A percentile compares a stretch with the other conserved stretches of the same genome.
Conservation (phyloP, 331 rosid genomes). For the Spiraea crenata region DNA sequence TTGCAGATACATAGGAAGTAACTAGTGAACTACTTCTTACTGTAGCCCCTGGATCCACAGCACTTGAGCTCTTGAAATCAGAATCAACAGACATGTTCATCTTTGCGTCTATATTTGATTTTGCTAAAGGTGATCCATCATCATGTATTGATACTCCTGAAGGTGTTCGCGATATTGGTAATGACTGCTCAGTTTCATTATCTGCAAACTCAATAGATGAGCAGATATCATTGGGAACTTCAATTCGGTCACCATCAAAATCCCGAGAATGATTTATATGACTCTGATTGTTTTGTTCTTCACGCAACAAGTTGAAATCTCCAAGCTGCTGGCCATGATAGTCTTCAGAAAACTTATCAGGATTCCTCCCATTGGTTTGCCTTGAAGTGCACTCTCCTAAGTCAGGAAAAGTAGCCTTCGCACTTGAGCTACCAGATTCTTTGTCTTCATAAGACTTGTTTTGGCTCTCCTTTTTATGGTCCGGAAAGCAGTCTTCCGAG, state of each 20-base stretch:
- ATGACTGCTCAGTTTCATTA: conserved; percentile 32
- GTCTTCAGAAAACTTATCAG: conserved; percentile 16
- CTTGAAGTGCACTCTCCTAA: conserved; percentile 14
- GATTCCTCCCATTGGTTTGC: conserved; percentile 2
- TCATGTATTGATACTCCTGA: conserved; percentile 34
- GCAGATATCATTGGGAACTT: conserved; percentile 34
- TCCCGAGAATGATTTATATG: conserved; percentile 24
- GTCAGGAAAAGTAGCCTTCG: conserved; percentile 33
- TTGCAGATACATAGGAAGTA: conserved; percentile 22
- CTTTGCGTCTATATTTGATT: conserved; percentile 31
- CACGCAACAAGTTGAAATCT: conserved; percentile 34
- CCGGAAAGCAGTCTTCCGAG: conserved; percentile 28
- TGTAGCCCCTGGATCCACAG: conserved; percentile 22
- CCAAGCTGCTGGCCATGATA: conserved; percentile 34
- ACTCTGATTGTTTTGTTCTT: conserved; percentile 35
- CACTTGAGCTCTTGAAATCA: conserved; percentile 36
- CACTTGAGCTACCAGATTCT: conserved; percentile 17
- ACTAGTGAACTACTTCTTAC: conserved; percentile 33
- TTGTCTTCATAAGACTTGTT: conserved; percentile 26
- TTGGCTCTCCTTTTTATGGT: conserved; percentile 28
- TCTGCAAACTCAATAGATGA: conserved; percentile 37
- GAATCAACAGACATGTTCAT: conserved; percentile 28
- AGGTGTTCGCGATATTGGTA: conserved; percentile 9
- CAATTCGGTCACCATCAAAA: conserved; percentile 28
- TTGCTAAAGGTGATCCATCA: conserved; percentile 28